phyloP scores from a whole-genome alignment of 176 grass and related monocot genomes.

The Zoysia pacifica region DNA sequence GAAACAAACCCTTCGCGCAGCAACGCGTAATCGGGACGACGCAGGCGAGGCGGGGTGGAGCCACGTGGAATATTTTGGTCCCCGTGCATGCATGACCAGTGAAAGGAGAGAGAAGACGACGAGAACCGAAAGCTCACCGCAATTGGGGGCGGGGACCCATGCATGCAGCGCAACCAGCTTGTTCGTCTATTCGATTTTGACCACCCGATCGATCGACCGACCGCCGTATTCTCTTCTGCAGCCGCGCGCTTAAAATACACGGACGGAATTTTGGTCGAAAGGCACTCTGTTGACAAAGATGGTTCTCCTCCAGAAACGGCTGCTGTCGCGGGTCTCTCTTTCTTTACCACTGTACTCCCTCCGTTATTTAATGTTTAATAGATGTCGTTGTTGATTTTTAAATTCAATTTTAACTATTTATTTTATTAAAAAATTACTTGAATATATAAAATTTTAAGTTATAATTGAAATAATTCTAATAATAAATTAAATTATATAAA shows the following conservation, averaged over 20 bases:
- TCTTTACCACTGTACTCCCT: not conserved
- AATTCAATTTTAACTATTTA: no score
- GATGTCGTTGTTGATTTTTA: no score
- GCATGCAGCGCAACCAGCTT: not conserved
- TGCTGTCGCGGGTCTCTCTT: not conserved
- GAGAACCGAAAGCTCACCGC: slow-evolving; percentile 59
- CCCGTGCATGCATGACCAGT: slow-evolving; percentile 2
- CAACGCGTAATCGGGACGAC: slow-evolving; percentile 38
- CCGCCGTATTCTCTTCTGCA: not conserved
- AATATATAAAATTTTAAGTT: no score
- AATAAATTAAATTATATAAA: no score
- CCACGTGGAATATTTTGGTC: slow-evolving; percentile 68
- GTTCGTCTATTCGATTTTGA: slow-evolving; percentile 22
- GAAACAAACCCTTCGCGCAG: not conserved
- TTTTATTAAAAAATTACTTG: no score
- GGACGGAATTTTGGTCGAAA: slow-evolving; percentile 47
- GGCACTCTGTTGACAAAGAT: slow-evolving; percentile 45
- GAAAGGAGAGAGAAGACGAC: not conserved
- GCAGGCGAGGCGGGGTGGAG: slow-evolving; percentile 2
- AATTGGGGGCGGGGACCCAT: slow-evolving; percentile 29
- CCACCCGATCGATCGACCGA: not conserved
- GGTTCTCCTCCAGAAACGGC: slow-evolving; percentile 32
- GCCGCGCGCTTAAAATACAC: slow-evolving; percentile 29
- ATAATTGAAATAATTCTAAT: no score
- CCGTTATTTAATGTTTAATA: no score